Base-by-base conservation (phyloP, 345 rosid genomes). In the Hibiscus mutabilis region DNA sequence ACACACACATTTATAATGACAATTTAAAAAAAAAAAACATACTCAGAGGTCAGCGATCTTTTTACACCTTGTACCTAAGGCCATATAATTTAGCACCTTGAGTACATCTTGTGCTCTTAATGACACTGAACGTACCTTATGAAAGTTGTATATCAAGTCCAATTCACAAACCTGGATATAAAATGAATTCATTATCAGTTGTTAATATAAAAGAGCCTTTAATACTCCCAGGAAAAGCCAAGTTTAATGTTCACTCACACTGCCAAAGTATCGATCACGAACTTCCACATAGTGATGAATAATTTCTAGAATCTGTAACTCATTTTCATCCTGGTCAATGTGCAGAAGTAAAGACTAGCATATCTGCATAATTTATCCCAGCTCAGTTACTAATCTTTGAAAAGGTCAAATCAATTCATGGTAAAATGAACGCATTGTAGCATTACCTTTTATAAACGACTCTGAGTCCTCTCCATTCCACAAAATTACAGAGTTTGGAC, bases 271-370 rank as follows among this genome's bases (percentile, higher is more conserved):
- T 58, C 98, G 87, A 77, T 95, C 99, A 61, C 92, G 82, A 78
- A 92, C 87, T 91, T 92, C 97, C 42, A 95, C 99, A 79, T 18
- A 95, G 79, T 89, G 94, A 82, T 95, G 99, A 78, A 92, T 95
- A 49, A 92, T 89, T 78, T 90, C 97, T 7, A 95, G 96, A 69
- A 86, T 63, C 77, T 95, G 97, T 25, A 95, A 71, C 81, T 95
- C 99, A 31, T 95, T 95, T 85, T 90, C 97, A 10, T 89, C 96
- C 74, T 90, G 82, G 79, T 95, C 94, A 75, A 89, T 78, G 79
- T 95, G 81, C 99, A 95, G 80, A 95, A 95, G 84, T 92, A 95
- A 6, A 95, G 92, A 75, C 99, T 92, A 52, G 99, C 97, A 79
- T 95, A 95, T 79, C 97, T 91, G 89, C 80, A 82, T 18, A 64